Evolutionary conservation across 345 rosid genomes (phyloP).

Genomic region (Raphanus raphanistrum): DNA sequence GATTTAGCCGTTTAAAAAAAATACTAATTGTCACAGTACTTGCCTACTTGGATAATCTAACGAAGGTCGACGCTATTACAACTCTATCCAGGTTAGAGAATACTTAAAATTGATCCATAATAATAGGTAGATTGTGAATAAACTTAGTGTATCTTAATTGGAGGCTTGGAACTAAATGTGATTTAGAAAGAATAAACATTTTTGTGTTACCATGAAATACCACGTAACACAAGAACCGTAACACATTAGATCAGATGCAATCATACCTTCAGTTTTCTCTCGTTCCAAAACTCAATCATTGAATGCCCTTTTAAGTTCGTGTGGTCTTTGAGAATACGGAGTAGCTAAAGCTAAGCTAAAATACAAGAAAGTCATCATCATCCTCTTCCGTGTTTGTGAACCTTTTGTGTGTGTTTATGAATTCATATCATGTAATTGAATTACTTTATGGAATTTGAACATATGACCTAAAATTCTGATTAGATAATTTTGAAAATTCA

Average conservation of each 20-base stretch:
- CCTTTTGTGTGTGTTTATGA: background rate
- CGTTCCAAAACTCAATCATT: conserved; percentile 20
- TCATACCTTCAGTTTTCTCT: background rate
- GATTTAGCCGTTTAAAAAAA: background rate
- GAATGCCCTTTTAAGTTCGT: background rate
- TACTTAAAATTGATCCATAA: background rate
- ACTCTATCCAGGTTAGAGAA: background rate
- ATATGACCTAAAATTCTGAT: background rate
- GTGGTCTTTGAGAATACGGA: conserved; percentile 14
- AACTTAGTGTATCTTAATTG: background rate
- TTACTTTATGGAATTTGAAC: background rate
- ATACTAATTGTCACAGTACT: background rate
- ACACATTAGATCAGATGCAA: background rate
- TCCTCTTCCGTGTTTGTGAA: conserved; percentile 4
- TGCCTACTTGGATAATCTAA: background rate
- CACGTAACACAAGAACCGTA: conserved; percentile 13
- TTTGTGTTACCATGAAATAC: background rate
- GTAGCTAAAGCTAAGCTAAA: background rate
- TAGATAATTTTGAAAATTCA: background rate
- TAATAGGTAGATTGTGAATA: background rate
- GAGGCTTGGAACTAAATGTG: background rate
- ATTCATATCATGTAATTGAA: background rate
- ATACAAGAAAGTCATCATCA: background rate
- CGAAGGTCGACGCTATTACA: background rate
- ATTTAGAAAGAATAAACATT: background rate